These are phyloP conservation scores for Colletotrichum simmondsii DNA, from an alignment of 2,329 filamentous ascomycete species.

Conservation along the genomic window DNA sequence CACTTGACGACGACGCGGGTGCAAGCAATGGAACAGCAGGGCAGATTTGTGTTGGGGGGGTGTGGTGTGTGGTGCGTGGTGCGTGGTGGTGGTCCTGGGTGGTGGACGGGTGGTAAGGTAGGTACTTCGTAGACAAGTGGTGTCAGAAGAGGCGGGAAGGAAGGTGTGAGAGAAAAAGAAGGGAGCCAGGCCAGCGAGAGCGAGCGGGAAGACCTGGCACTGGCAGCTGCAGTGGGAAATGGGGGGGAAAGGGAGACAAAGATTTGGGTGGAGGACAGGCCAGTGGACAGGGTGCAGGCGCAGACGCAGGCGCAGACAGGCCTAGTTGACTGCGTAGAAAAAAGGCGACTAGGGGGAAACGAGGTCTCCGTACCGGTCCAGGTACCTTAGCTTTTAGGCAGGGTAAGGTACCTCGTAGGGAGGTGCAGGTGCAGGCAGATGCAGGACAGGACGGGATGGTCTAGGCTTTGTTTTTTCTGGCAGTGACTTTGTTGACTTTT, in stretches of 20 bases:
- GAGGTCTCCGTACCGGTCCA: neutral
- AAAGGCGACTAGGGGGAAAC: neutral
- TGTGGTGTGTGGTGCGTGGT: neutral
- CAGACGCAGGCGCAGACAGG: slow-evolving; percentile 20
- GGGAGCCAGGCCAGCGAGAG: slow-evolving; percentile 10
- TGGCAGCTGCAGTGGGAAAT: slow-evolving; percentile 10
- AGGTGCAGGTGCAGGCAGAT: slow-evolving; percentile 3
- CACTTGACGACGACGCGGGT: slow-evolving; percentile 34
- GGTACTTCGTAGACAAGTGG: neutral
- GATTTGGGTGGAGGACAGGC: slow-evolving; percentile 25
- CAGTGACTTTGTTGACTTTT: neutral
- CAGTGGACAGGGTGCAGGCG: slow-evolving; percentile 25
- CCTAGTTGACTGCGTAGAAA: slow-evolving; percentile 15
- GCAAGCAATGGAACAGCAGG: slow-evolving; percentile 29
- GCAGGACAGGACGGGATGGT: neutral
- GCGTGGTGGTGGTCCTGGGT: neutral
- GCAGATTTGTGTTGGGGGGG: slow-evolving; percentile 32
- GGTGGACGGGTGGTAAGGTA: too few species aligned
- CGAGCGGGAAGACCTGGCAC: slow-evolving; percentile 14
- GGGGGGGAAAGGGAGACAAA: slow-evolving; percentile 17
- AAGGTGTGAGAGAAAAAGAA: slow-evolving; percentile 9
- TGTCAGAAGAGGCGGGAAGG: slow-evolving; percentile 21
- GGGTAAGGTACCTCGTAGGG: slow-evolving; percentile 4
- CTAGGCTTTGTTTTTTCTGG: slow-evolving; percentile 2
- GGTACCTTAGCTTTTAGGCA: neutral